Base-by-base conservation (phyloP, 1,139 yeast genomes). In the Arxiozyma telluris region DNA sequence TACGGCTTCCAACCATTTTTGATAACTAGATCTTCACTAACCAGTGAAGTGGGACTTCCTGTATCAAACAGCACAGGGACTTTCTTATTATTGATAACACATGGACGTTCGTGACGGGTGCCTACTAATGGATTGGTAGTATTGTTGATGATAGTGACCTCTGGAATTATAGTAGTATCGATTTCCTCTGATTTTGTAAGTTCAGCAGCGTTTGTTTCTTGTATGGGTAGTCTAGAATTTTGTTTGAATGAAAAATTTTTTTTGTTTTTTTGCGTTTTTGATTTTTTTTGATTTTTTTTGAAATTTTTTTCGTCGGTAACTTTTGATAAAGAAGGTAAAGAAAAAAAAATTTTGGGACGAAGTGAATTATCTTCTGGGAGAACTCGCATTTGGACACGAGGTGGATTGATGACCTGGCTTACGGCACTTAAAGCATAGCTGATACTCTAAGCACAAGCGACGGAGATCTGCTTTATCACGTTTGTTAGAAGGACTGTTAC, bases 41-140 rank as follows among this genome's bases (percentile, higher is more conserved):
- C 22, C 4, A 41, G n/a, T 9, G 50, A 48, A 4, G 50, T 48
- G n/a, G 50, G 50, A 48, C 50, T 48, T 23, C 50, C 50, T 9
- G 50, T 48, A 18, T 48, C 45, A 22, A 48, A 48, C n/a, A 48
- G 18, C 8, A 41, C 44, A 12, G n/a, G 18, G 9, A 38, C 27
- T 20, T 9, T 17, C 1, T n/a, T 7, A 7, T 41, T 39, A 41
- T 48, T 48, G 5, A 48, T 18, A 20, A 18, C 1, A 11, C 50
- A 48, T 9, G 8, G 6, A 21, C 23, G 18, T 41, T 41, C 41
- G 9, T 12, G 34, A 23, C 41, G 45, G 8, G 50, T 23, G 41
- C 50, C 45, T 4, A 48, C 45, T 9, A 48, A 18, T 11, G 50
- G 45, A 9, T 17, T n/a, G 12, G 39, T 3, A 11, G 48, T 34